These are phyloP conservation scores for Grosmannia serpens DNA, from an alignment of 2,329 filamentous ascomycete species.

Conservation along the genomic window DNA sequence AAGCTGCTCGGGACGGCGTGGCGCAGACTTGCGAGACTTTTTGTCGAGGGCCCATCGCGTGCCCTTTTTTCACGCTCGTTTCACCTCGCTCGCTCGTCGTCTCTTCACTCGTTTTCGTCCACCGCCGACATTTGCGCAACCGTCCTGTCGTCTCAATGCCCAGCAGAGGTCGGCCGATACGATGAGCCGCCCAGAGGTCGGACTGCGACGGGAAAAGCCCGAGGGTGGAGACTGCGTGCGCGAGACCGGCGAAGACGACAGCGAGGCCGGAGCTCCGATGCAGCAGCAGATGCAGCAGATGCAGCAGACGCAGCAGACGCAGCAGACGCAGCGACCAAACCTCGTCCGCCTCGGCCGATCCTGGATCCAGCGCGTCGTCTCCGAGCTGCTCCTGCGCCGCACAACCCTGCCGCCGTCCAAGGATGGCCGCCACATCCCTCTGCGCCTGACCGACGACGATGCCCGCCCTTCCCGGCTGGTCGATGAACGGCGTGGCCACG, in stretches of 20 bases:
- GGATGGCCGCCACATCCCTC: conserved; percentile 17
- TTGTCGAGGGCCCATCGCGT: neutral
- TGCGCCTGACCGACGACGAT: conserved; percentile 24
- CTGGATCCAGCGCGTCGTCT: conserved; percentile 27
- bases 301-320: neutral
- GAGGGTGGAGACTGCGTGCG: neutral
- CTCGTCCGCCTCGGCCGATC: neutral
- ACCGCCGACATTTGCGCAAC: neutral
- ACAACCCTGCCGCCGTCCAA: conserved; percentile 14
- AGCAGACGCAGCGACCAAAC: neutral
- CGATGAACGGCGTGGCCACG: conserved; percentile 39
- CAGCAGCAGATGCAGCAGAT: neutral
- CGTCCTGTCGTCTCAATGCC: neutral
- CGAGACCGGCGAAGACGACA: neutral
- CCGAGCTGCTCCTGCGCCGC: conserved; percentile 25
- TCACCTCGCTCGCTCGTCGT: too few relatives aligned
- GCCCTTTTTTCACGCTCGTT: too few relatives aligned
- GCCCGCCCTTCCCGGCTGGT: conserved; percentile 20
- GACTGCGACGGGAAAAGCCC: neutral
- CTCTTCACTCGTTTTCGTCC: neutral
- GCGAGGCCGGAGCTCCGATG: neutral
- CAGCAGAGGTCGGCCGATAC: neutral
- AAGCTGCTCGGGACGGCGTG: neutral
- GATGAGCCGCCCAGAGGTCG: neutral
- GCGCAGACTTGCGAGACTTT: neutral